Evolutionary conservation across 1,284 basidiomycete genomes (phyloP), one percentile per base, ranked within the genome.

Genomic region (Pseudozyma pruni): DNA sequence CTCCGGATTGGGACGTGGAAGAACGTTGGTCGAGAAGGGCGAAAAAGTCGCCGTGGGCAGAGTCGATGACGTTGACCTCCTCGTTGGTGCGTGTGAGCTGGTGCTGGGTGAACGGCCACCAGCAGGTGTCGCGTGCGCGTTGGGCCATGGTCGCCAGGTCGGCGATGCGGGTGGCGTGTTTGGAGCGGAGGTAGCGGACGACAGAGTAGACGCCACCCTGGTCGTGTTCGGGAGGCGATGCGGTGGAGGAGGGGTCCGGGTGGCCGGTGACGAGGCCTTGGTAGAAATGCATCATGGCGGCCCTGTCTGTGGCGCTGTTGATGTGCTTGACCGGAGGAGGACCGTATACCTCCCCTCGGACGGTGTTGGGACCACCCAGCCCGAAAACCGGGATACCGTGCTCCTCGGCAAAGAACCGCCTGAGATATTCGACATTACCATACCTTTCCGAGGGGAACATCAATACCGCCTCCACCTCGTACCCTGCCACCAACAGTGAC

Each of bases 51-150:
- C 88, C 88, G 71, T 88, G 86, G 0, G 95, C 94, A 74, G 92
- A 94, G 83, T 98, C 94, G 74, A 98, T 92, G 57, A 94, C 72
- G 34, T 71, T 76, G 53, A 81, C 79, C 32, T 81, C 74, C 1
- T 47, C 17, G 10, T 73, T 60, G 11, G 58, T 45, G 32, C 57
- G 53, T 5, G 77, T 69, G 7, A 78, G 72, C n/a, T 56, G 51
- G 37, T 98, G 95, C 80, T 98, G 95, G 1, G 94, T 93, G 81
- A 98, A 98, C 0, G 95, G 95, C 93, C 94, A 98, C 95, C 95
- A 98, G 52, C 96, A 86, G 1, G 86, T 87, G 49, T 92, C 86
- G 44, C 91, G 84, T 0, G 93, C 90, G 27, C 94, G 87, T 13
- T 85, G 84, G 1, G 92, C 89, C 89, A 96, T 92, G 0, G 89